These are phyloP conservation scores for Gaultheria prostrata DNA, from an alignment of 148 eudicot genomes.

Conservation along the genomic window DNA sequence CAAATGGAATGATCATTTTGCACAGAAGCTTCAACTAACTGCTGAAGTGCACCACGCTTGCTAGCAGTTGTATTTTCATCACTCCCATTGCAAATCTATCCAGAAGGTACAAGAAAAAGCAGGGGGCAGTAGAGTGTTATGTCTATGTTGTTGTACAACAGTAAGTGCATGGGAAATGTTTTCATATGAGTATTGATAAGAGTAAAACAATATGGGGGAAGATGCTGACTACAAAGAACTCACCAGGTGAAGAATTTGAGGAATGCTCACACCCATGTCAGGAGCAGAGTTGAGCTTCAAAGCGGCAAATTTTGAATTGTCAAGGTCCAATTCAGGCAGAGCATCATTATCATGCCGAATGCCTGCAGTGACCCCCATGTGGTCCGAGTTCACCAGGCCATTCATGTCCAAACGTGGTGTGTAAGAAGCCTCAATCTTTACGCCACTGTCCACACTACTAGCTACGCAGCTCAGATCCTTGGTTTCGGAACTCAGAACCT, in stretches of 20 bases:
- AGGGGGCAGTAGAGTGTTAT: background rate
- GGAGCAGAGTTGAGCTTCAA: slow-evolving; percentile 42
- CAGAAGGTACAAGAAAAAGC: background rate
- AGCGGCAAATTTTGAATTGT: slow-evolving; percentile 42
- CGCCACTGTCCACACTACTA: slow-evolving; percentile 35
- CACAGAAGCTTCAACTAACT: slow-evolving; percentile 67
- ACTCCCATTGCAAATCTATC: slow-evolving; percentile 66
- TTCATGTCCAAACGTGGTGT: slow-evolving; percentile 49
- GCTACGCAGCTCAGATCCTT: slow-evolving; percentile 44
- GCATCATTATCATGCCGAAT: slow-evolving; percentile 50
- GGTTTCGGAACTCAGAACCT: slow-evolving; percentile 35
- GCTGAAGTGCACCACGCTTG: slow-evolving; percentile 69
- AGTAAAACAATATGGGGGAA: background rate
- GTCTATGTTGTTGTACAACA: background rate
- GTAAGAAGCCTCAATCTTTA: slow-evolving; percentile 39
- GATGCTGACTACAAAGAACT: slow-evolving; percentile 27
- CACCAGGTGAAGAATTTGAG: slow-evolving; percentile 85
- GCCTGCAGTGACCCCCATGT: slow-evolving; percentile 32
- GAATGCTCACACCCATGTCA: slow-evolving; percentile 86
- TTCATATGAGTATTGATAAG: background rate
- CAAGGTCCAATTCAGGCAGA: slow-evolving; percentile 36
- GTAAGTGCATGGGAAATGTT: slow-evolving; percentile 16
- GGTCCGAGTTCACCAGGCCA: slow-evolving; percentile 56
- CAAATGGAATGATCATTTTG: slow-evolving; percentile 72
- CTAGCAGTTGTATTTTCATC: slow-evolving; percentile 54